Conservation (phyloP, 805 yeast genomes). For the Wickerhamomyces kurtzmanii region DNA sequence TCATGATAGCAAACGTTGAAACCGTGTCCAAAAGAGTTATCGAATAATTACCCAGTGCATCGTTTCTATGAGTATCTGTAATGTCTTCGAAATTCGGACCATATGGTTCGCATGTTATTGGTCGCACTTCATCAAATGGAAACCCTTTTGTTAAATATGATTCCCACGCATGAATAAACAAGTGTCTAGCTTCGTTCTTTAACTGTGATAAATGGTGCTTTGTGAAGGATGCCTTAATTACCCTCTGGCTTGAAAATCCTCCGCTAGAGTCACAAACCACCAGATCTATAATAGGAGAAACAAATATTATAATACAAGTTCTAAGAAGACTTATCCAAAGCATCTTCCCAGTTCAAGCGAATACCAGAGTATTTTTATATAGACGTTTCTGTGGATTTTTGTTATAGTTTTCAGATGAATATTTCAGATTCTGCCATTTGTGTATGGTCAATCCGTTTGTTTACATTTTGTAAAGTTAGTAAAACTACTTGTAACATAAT, state of each 20-base stretch:
- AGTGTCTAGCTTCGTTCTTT: constrained; percentile 35
- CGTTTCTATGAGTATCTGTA: constrained; percentile 55
- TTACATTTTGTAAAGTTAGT: not conserved
- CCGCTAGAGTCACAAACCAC: too few species aligned
- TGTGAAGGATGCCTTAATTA: constrained; percentile 15
- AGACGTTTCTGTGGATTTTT: too few species aligned
- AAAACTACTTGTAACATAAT: constrained; percentile 1
- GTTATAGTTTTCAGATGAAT: too few species aligned
- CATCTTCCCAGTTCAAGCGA: too few species aligned
- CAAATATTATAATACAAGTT: too few species aligned
- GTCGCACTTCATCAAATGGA: constrained; percentile 77
- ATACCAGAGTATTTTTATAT: too few species aligned
- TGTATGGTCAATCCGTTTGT: too few species aligned
- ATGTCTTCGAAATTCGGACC: constrained; percentile 51
- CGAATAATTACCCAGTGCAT: constrained; percentile 78
- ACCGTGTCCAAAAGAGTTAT: constrained; percentile 71
- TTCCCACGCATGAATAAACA: constrained; percentile 71
- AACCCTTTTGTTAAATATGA: constrained; percentile 61
- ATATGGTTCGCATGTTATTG: constrained; percentile 59
- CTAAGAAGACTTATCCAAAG: too few species aligned
- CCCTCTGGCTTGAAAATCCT: too few species aligned
- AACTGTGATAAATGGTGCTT: constrained; percentile 19
- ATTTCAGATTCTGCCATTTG: too few species aligned
- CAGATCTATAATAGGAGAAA: too few species aligned
- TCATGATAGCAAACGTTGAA: constrained; percentile 70